Evolutionary conservation across 2,329 filamentous ascomycete species (phyloP).

Genomic region (Arthrobotrys iridis): DNA sequence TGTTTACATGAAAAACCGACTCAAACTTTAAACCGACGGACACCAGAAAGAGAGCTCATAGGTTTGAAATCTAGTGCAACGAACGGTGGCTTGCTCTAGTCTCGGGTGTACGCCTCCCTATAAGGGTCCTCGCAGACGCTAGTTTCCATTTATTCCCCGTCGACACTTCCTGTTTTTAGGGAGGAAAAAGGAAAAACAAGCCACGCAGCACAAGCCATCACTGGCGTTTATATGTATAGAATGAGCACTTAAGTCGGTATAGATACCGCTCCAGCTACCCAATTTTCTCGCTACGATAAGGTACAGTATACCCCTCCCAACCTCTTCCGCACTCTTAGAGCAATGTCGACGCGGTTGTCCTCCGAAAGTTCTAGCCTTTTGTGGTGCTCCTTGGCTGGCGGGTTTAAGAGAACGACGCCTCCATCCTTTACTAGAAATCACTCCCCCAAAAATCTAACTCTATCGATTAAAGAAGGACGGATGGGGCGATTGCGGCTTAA

Average conservation of each 20-base stretch:
- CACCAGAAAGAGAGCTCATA: conserved; percentile 8
- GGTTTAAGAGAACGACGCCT: background rate
- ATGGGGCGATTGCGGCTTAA: background rate
- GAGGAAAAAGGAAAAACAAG: too few relatives aligned
- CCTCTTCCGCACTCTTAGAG: background rate
- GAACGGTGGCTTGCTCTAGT: conserved; percentile 1
- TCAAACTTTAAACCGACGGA: too few relatives aligned
- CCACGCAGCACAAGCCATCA: background rate
- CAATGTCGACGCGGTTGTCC: background rate
- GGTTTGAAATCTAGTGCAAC: background rate
- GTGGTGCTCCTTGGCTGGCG: background rate
- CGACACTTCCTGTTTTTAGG: too few relatives aligned
- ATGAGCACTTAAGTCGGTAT: too few relatives aligned
- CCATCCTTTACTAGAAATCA: background rate
- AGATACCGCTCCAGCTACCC: conserved; percentile 2
- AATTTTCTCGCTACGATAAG: background rate
- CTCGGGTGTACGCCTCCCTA: conserved; percentile 2
- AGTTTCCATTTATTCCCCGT: conserved; percentile 11
- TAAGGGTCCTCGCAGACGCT: background rate
- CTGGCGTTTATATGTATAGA: background rate
- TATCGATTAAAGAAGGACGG: conserved; percentile 27
- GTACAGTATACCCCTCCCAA: conserved; percentile 7
- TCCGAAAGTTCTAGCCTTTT: conserved; percentile 6
- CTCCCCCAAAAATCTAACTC: conserved; percentile 19
- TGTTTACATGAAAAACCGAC: too few relatives aligned